Evolutionary conservation across 164 flowering plant species (phyloP), one percentile per base, ranked within the genome.

Genomic region (Vitis riparia): DNA sequence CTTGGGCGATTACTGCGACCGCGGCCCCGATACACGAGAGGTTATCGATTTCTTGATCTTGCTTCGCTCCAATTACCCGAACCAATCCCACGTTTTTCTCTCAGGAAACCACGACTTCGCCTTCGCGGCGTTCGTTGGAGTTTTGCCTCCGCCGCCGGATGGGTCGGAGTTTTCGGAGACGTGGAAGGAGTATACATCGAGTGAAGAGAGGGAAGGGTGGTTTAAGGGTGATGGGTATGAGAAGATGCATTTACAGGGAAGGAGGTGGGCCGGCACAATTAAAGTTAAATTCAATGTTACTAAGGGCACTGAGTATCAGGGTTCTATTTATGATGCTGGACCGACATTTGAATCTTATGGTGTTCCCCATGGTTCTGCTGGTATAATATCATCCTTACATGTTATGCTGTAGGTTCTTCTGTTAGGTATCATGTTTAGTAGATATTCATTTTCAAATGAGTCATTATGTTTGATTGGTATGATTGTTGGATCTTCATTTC

Each of bases 1-100:
- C 89, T 64, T 95, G 15, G 99, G 99, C 73, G 97, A 95, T 72
- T 95, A 95, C 80, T 92, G 99, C 76, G 98, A 95, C 72, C 82
- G 99, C 1, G 99, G 99, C 3, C 92, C 94, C 5, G 74, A 91
- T 57, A 92, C 99, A 19, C 76, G 72, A 5, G 11, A 71, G 19
- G 96, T 91, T 52, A 29, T 95, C 30, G 95, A 91, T 57, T 92
- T 95, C 76, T 69, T 92, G 16, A 66, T 87, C 68, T 74, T 85
- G 14, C 74, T 92, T 15, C 98, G 93, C 47, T 75, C 88, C 13
- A 72, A 52, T 7, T 86, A 89, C 83, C 97, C 96, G 0, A 59
- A 77, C n/a, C 99, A 92, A 59, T 77, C 81, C 63, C 99, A 94
- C 69, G 92, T 94, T 2, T 94, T 85, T 79, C 87, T 94, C 55